phyloP scores from a whole-genome alignment of 2,329 filamentous ascomycete species.

The Sarocladium strictum region DNA sequence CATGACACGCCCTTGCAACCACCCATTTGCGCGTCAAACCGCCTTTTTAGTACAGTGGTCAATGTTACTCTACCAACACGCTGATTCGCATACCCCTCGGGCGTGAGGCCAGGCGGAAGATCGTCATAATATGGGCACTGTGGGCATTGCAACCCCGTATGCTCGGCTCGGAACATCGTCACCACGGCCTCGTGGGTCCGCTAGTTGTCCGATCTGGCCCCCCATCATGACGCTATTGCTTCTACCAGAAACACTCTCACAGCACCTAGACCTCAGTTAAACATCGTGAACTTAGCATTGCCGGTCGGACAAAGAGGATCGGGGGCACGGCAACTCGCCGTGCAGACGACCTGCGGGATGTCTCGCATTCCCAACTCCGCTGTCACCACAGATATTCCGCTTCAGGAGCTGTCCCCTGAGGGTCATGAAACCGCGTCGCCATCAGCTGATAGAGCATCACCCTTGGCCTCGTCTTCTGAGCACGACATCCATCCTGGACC shows the following conservation, averaged over 20 bases:
- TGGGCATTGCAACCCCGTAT: neutral
- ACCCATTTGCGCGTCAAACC: neutral
- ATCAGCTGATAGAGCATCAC: neutral
- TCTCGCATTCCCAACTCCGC: neutral
- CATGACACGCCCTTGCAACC: neutral
- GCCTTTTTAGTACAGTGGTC: neutral
- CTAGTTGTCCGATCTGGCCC: conserved; percentile 7
- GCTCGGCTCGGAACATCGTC: neutral
- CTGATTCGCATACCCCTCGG: conserved; percentile 3
- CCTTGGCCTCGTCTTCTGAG: neutral
- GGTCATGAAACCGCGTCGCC: neutral
- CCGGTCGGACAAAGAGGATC: conserved; percentile 1
- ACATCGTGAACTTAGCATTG: neutral
- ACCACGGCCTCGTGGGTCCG: conserved; percentile 6
- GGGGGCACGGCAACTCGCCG: neutral
- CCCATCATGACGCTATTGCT: neutral
- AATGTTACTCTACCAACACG: neutral
- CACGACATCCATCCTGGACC: neutral
- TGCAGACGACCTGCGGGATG: neutral
- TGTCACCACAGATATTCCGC: neutral
- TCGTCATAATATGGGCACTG: conserved; percentile 3
- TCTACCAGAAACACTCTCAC: neutral
- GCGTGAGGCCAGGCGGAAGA: conserved; percentile 7
- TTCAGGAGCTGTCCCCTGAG: neutral
- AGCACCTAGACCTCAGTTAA: neutral